Evolutionary conservation across 345 rosid species (phyloP).

Genomic region (Microcos paniculata): DNA sequence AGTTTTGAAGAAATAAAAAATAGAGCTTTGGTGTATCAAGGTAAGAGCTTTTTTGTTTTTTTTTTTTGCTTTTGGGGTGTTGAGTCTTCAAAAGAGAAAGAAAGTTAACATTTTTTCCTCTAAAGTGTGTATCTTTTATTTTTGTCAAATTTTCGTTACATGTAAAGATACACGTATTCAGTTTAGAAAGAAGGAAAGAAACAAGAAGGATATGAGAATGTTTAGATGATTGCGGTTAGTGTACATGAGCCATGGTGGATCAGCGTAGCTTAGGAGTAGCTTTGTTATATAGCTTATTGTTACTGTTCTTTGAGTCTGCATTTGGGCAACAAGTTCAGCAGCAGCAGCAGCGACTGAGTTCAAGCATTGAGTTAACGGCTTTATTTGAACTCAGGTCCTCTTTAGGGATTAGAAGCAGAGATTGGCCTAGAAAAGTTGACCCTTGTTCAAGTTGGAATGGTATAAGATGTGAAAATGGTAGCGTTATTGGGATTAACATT

Average conservation of each 20-base stretch:
- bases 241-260: conserved; percentile 66
- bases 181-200: neutral
- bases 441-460: conserved; percentile 84
- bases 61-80: neutral
- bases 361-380: conserved; percentile 51
- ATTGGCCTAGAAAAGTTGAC: conserved; percentile 88
- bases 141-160: conserved; percentile 20
- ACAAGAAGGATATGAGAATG: conserved; percentile 26
- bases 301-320: conserved; percentile 48
- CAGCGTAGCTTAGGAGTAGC: conserved; percentile 34
- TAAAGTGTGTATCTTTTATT: conserved; percentile 22
- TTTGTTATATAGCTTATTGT: conserved; percentile 37
- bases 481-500: conserved; percentile 66
- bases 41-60: conserved; percentile 32
- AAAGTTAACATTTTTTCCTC: conserved; percentile 22
- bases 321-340: conserved; percentile 45
- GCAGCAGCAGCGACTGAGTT: conserved; percentile 36
- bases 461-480: conserved; percentile 58
- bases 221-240: conserved; percentile 27
- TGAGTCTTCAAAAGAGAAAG: conserved; percentile 22
- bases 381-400: conserved; percentile 82
- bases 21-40: conserved; percentile 33
- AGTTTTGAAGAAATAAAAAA: conserved; percentile 19
- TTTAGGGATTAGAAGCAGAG: conserved; percentile 76
- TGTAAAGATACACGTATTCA: conserved; percentile 8